Conservation (phyloP, 139 green algal genomes). For the Tetradesmus lagerheimii region DNA sequence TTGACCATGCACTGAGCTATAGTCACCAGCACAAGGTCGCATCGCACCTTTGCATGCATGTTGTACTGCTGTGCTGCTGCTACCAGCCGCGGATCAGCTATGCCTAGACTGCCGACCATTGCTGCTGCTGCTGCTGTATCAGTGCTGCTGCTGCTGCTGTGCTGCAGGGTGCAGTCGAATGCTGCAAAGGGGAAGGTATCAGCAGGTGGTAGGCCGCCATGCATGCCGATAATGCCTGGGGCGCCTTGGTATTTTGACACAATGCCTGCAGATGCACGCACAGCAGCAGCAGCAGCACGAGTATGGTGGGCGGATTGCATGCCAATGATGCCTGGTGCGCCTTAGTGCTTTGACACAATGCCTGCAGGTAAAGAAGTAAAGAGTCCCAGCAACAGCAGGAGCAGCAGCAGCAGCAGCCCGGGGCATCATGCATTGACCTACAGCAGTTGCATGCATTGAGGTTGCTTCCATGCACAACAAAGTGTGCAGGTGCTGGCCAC, state of each 20-base stretch:
- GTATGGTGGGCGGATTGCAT: no score
- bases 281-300: neutral
- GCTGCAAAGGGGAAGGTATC: constrained; percentile 54
- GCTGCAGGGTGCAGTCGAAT: constrained; percentile 4
- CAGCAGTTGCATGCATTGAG: no score
- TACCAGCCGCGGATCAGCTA: constrained; percentile 47
- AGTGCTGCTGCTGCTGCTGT: no score
- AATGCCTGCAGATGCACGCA: neutral
- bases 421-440: no score
- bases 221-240: constrained; percentile 58
- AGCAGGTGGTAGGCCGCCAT: constrained; percentile 60
- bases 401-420: no score
- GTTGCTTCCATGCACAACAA: no score
- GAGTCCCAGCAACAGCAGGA: no score
- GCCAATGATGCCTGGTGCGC: no score
- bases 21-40: constrained; percentile 15
- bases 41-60: constrained; percentile 28
- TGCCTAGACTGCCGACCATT: constrained; percentile 24
- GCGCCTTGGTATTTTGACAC: constrained; percentile 27
- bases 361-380: no score
- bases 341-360: no score
- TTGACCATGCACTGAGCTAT: neutral
- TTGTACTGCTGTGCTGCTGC: constrained; percentile 64
- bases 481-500: no score
- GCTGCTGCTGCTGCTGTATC: neutral